phyloP scores from a whole-genome alignment of 768 basidiomycete species.

The Candolleomyces eurysporus region DNA sequence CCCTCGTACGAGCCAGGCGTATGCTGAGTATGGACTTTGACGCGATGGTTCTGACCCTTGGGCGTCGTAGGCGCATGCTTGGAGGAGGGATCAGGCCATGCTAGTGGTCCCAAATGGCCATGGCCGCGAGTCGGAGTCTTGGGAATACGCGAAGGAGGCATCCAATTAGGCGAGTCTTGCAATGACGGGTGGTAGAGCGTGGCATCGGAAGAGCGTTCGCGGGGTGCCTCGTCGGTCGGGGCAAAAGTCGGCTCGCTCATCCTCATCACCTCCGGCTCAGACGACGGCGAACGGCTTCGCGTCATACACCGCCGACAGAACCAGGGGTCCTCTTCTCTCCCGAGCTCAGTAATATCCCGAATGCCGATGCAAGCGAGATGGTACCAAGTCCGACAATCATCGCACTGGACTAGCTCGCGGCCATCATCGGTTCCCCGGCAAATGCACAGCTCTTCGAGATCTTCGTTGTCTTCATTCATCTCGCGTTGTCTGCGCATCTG shows the following conservation, averaged over 20 bases:
- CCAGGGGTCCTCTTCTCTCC: constrained; percentile 79
- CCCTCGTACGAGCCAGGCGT: constrained; percentile 37
- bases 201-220: constrained; percentile 44
- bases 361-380: constrained; percentile 82
- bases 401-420: constrained; percentile 78
- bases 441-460: constrained; percentile 58
- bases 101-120: constrained; percentile 41
- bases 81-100: constrained; percentile 51
- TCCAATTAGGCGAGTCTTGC: constrained; percentile 62
- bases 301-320: constrained; percentile 59
- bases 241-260: constrained; percentile 66
- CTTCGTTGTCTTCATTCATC: constrained; percentile 36
- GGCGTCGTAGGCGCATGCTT: constrained; percentile 54
- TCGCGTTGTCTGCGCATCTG: constrained; percentile 40
- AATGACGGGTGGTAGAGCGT: constrained; percentile 55
- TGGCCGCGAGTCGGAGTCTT: constrained; percentile 46
- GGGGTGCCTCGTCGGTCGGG: constrained; percentile 55
- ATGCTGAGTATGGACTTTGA: constrained; percentile 30
- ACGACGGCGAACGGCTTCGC: constrained; percentile 40
- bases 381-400: constrained; percentile 78
- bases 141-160: constrained; percentile 33
- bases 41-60: constrained; percentile 34
- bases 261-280: constrained; percentile 21
- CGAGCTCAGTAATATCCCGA: constrained; percentile 57
- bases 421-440: constrained; percentile 70